A percentile compares a stretch with the other conserved stretches of the same genome.
phyloP scores from a whole-genome alignment of 2,329 filamentous ascomycete genomes.

The Rachicladosporium sp. region DNA sequence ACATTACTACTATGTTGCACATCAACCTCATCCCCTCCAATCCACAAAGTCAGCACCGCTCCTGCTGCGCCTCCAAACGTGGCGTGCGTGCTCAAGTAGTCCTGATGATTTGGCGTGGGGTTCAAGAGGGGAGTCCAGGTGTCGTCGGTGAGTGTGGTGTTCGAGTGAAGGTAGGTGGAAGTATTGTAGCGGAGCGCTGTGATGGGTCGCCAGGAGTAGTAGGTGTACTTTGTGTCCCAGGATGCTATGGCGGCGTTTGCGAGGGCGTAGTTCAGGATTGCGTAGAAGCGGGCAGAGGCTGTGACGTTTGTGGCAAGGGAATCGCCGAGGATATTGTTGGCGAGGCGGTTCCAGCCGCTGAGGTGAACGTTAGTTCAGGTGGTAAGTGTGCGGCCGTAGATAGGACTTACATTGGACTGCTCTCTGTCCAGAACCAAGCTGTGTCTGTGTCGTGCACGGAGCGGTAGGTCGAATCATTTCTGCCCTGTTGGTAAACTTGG shows the following conservation, averaged over 20 bases:
- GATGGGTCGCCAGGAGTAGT: conserved; percentile 18
- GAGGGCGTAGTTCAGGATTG: conserved; percentile 19
- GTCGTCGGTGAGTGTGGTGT: conserved; percentile 11
- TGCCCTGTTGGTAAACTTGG: conserved; percentile 15
- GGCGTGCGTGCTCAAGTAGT: conserved; percentile 19
- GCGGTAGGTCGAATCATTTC: conserved; percentile 16
- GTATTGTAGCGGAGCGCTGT: conserved; percentile 11
- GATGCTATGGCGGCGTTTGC: conserved; percentile 19
- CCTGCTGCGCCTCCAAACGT: conserved; percentile 18
- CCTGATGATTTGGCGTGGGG: conserved; percentile 18
- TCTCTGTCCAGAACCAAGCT: conserved; percentile 20
- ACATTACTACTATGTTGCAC: conserved; percentile 16
- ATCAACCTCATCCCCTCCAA: conserved; percentile 13
- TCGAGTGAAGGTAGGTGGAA: conserved; percentile 13
- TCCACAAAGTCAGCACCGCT: conserved; percentile 13
- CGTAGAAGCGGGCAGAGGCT: conserved; percentile 18
- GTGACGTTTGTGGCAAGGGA: conserved; percentile 13
- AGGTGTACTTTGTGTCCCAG: conserved; percentile 17
- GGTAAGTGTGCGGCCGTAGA: no score
- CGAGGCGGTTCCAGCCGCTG: conserved; percentile 17
- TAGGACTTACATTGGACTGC: conserved; percentile 10
- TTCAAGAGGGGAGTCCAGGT: conserved; percentile 17
- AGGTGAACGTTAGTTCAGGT: background rate
- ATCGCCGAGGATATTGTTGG: conserved; percentile 14
- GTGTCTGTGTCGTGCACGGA: conserved; percentile 15